These are phyloP conservation scores for Zasmidium citrigriseum DNA, from an alignment of 2,329 filamentous ascomycete genomes.

Conservation along the genomic window DNA sequence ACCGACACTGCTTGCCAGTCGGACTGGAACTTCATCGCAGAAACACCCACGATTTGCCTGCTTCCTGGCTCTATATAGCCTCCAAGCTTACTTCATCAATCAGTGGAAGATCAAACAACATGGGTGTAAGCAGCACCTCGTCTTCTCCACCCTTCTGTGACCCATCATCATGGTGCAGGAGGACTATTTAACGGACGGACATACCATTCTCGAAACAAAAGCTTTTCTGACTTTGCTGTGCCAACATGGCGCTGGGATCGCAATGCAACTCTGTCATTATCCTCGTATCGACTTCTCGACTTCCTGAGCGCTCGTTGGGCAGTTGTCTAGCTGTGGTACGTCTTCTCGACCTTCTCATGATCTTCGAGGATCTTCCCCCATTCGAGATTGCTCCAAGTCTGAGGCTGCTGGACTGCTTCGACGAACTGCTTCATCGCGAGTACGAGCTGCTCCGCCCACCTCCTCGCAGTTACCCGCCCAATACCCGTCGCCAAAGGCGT, in stretches of 20 bases:
- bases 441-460: slow-evolving; percentile 54
- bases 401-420: slow-evolving; percentile 47
- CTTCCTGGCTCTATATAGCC: slow-evolving; percentile 49
- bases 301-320: too few species aligned
- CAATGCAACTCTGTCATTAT: too few species aligned
- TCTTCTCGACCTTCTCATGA: slow-evolving; percentile 26
- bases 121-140: slow-evolving; percentile 55
- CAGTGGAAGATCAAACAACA: slow-evolving; percentile 50
- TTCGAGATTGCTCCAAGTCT: slow-evolving; percentile 44
- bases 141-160: slow-evolving; percentile 55
- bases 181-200: slow-evolving; percentile 53
- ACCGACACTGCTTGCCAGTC: too few species aligned
- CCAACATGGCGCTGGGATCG: too few species aligned
- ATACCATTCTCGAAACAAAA: slow-evolving; percentile 25
- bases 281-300: too few species aligned
- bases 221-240: background rate
- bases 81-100: slow-evolving; percentile 52
- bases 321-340: background rate
- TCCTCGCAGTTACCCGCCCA: slow-evolving; percentile 47
- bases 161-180: slow-evolving; percentile 40
- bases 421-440: slow-evolving; percentile 56
- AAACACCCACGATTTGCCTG: slow-evolving; percentile 52
- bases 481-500: slow-evolving; percentile 55
- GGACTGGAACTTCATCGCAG: too few species aligned
- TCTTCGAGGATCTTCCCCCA: slow-evolving; percentile 38